Evolutionary conservation across 1,284 basidiomycete genomes (phyloP), one percentile per base, ranked within the genome.

Genomic region (Tilletia indica): DNA sequence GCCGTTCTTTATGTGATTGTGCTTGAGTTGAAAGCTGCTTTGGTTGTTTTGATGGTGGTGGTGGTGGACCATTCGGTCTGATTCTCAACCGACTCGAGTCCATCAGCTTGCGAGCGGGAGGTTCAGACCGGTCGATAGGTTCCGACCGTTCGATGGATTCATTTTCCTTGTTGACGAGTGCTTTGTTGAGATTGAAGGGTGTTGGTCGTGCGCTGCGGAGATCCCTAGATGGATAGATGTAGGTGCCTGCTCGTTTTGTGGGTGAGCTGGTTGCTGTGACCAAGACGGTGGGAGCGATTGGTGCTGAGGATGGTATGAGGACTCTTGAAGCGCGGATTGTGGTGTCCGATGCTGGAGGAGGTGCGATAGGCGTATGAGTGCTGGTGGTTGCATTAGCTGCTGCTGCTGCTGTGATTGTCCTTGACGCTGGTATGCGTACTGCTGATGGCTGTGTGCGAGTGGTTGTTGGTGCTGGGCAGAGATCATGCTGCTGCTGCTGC

Each of bases 221-320:
- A 45, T 45, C 14, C 42, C 6, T 14, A 14, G 42, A 45, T 8
- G 42, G 42, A 45, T 9, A 14, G 21, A 9, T 63, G 58, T 14
- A 9, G 31, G 58, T 8, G 36, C 14, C 58, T 9, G 25, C 58
- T 36, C 34, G 21, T 31, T 34, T 63, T 25, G 34, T 31, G 21
- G 58, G 58, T 25, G 25, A 21, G 58, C 58, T 63, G 21, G 21
- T 21, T 11, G 58, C 58, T 6, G 58, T 63, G 58, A 63, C 58
- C 21, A 63, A 31, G 51, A 54, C n/a, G 51, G 25, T 31, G 25
- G 25, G 25, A 31, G 25, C 25, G 25, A 31, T 31, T 31, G 51
- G 58, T 63, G 58, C 14, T 45, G 58, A 16, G 58, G 58, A 63
- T 34, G 58, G 9, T 8, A 31, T 9, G 58, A 16, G 58, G 25